Evolutionary conservation across 1,284 basidiomycete species (phyloP), one percentile per base, ranked within the genome.

Genomic region (Rhodotorula sp.): DNA sequence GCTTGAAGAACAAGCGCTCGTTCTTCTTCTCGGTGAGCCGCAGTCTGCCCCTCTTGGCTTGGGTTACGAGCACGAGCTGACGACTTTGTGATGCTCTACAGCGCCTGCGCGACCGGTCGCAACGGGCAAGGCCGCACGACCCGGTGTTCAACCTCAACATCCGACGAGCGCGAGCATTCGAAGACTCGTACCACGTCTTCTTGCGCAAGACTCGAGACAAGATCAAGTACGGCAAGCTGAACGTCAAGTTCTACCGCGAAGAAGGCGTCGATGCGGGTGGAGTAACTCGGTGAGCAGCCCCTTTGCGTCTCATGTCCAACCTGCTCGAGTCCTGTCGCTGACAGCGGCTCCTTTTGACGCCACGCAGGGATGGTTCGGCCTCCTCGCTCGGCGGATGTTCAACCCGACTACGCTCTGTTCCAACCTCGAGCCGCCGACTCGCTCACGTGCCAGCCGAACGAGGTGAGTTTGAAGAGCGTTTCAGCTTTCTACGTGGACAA

Each of bases 181-280:
- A 97, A 80, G 97, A 99, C 81, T 98, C 94, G 77, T 99, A 92
- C 87, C 90, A 91, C 78, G 88, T 92, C 78, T 86, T 99, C 54
- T 91, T 93, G 78, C 86, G 94, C 62, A 91, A 93, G 80, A 89
- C 88, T 1, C 95, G 94, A 29, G 94, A 98, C 48, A 93, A 98
- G 82, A 92, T 99, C 85, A 99, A 99, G 83, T 91, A 93, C 79
- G 96, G 72, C n/a, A n/a, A n/a, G n/a, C n/a, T n/a, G n/a, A 97
- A 91, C 80, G 90, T 98, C 75, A 90, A 94, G 71, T 99, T 98
- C 64, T 93, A 93, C 80, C 91, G 94, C 73, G 97, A 99, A 80
- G 97, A 99, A 79, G 97, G 97, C 75, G 92, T 99, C 61, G 97
- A 99, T 81, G 97, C 97, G 0, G 97, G 97, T 34, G 97, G 97